Percentiles rank a stretch among this genome's conserved stretches.
Evolutionary conservation across 2,329 filamentous ascomycete genomes (phyloP).

Genomic region (Pseudodiploospora longispora): DNA sequence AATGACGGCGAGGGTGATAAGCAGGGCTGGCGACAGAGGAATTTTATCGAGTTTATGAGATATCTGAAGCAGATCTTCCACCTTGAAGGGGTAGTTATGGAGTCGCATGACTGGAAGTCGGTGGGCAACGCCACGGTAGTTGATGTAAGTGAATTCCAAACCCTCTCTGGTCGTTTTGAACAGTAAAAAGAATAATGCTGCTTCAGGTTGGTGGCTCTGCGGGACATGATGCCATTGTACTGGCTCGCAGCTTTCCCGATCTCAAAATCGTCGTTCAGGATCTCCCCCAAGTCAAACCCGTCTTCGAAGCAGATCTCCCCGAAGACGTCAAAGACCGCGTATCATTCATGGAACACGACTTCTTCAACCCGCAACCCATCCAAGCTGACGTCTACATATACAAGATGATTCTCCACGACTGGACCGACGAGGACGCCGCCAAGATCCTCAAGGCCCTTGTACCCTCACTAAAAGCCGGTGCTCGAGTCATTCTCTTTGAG

Average conservation of each 20-base stretch:
- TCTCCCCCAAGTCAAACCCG: conserved; percentile 24
- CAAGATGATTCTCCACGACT: conserved; percentile 47
- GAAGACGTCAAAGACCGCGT: conserved; percentile 20
- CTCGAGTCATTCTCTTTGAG: conserved; percentile 28
- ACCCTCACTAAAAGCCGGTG: conserved; percentile 35
- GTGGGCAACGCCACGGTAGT: conserved; percentile 28
- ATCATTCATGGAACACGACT: conserved; percentile 27
- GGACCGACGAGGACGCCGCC: conserved; percentile 35
- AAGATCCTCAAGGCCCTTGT: conserved; percentile 32
- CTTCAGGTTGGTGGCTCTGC: conserved; percentile 32
- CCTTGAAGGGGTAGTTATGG: conserved; percentile 24
- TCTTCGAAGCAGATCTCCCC: conserved; percentile 24
- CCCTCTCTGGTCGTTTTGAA: not conserved
- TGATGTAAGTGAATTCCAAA: conserved; percentile 27
- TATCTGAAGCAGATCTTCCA: conserved; percentile 32
- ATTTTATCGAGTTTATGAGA: conserved; percentile 32
- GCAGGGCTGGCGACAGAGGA: conserved; percentile 29
- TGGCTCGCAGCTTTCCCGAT: conserved; percentile 15
- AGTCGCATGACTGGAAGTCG: conserved; percentile 27
- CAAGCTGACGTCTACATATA: conserved; percentile 42
- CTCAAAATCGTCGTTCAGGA: conserved; percentile 36
- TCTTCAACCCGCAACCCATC: conserved; percentile 27
- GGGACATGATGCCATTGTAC: conserved; percentile 28
- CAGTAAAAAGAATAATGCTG: not conserved
- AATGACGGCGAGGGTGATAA: conserved; percentile 30